A percentile compares a stretch with the other conserved stretches of the same genome.
Evolutionary conservation across 345 rosid species (phyloP).

Genomic region (Kernera saxatilis): DNA sequence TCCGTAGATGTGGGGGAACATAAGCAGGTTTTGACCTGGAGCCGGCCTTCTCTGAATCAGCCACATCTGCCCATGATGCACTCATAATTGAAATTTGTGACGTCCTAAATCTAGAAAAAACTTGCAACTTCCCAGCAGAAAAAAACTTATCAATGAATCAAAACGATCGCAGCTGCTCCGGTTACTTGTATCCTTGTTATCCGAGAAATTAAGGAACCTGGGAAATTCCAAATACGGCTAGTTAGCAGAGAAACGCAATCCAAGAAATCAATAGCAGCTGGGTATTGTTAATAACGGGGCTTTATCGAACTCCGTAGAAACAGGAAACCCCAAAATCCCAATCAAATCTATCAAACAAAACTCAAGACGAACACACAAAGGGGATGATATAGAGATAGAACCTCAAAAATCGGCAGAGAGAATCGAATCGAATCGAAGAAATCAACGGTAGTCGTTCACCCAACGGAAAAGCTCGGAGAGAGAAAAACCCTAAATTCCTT

Average conservation of each 20-base stretch:
- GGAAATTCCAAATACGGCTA: background rate
- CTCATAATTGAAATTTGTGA: conserved; percentile 41
- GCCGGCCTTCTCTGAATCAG: conserved; percentile 68
- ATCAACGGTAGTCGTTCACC: conserved; percentile 24
- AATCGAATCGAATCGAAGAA: conserved; percentile 28
- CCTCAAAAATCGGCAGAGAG: conserved; percentile 29
- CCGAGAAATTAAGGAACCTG: conserved; percentile 6
- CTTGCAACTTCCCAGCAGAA: conserved; percentile 4
- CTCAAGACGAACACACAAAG: background rate
- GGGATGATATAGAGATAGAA: conserved; percentile 16
- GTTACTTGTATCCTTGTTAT: conserved; percentile 14
- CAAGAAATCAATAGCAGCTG: background rate
- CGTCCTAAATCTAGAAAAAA: conserved; percentile 14
- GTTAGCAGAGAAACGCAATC: conserved; percentile 17
- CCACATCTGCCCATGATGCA: conserved; percentile 98
- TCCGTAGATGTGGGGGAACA: conserved; percentile 87
- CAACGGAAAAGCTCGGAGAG: conserved; percentile 18
- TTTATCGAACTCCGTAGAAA: background rate
- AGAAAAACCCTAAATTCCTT: conserved; percentile 31
- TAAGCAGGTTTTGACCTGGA: conserved; percentile 47
- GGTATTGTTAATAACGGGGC: background rate
- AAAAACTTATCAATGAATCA: conserved; percentile 4
- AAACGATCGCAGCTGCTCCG: conserved; percentile 11
- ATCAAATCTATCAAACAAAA: conserved; percentile 8
- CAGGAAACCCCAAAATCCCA: background rate